A percentile compares a stretch with the other conserved stretches of the same genome.
These are phyloP conservation scores for Colletotrichum tanaceti DNA, from an alignment of 2,329 filamentous ascomycete genomes.

Conservation along the genomic window DNA sequence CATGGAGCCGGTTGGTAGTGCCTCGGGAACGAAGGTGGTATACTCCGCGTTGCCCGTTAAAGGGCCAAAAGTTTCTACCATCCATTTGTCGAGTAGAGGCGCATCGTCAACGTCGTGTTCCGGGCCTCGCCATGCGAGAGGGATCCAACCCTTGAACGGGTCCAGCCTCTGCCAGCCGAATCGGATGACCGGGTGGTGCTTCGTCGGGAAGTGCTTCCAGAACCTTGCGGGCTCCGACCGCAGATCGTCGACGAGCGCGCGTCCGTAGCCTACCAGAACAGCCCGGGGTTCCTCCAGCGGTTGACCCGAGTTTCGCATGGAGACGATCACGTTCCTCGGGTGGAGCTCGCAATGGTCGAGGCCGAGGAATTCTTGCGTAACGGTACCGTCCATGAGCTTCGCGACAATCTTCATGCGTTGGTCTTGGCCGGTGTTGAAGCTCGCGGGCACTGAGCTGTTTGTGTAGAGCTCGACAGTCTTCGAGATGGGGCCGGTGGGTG, in stretches of 20 bases:
- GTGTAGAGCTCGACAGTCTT: neutral
- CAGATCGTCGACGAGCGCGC: neutral
- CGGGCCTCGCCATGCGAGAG: neutral
- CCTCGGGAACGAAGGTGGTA: neutral
- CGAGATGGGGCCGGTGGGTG: neutral
- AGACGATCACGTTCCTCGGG: neutral
- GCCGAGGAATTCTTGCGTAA: conserved; percentile 3
- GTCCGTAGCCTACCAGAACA: conserved; percentile 4
- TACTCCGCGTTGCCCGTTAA: neutral
- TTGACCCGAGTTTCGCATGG: neutral
- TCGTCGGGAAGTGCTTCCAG: neutral
- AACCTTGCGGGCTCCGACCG: neutral
- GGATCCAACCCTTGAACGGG: neutral
- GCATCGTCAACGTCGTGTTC: neutral
- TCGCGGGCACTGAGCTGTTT: no score
- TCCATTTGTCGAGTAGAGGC: neutral
- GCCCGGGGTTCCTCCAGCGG: conserved; percentile 4
- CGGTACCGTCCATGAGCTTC: conserved; percentile 8
- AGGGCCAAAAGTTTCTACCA: neutral
- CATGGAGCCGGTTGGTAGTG: neutral
- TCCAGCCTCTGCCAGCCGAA: neutral
- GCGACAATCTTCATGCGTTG: neutral
- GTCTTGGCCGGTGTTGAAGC: neutral
- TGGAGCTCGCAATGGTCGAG: neutral
- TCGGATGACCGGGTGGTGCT: neutral